A percentile compares a stretch with the other conserved stretches of the same genome.
Conservation (phyloP, 164 flowering plant species). For the Vitis cinerea region DNA sequence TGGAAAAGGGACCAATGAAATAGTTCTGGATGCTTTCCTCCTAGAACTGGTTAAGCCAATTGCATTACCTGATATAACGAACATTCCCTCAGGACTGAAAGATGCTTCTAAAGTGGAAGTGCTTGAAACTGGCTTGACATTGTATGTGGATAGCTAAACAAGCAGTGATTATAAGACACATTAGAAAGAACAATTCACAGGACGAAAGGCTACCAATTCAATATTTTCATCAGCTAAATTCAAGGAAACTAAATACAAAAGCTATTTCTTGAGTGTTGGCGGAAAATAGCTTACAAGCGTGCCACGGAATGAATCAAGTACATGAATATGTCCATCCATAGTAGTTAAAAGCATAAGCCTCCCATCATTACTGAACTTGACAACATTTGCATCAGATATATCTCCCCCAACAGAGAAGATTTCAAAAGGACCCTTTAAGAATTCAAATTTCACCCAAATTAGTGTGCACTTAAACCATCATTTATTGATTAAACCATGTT, state of each 20-base stretch:
- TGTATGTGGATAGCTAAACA: constrained; percentile 67
- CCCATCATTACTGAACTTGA: constrained; percentile 96
- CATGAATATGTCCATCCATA: constrained; percentile 77
- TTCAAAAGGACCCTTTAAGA: constrained; percentile 88
- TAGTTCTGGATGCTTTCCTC: too few species aligned
- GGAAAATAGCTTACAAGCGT: constrained; percentile 62
- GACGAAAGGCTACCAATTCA: not conserved
- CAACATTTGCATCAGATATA: constrained; percentile 85
- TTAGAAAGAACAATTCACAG: not conserved
- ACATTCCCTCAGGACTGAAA: constrained; percentile 97
- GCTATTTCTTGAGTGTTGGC: not conserved
- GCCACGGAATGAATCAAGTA: constrained; percentile 93
- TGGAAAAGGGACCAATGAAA: not conserved
- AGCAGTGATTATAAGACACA: constrained; percentile 11
- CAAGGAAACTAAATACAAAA: not conserved
- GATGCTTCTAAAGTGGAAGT: constrained; percentile 90
- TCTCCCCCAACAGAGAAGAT: constrained; percentile 91
- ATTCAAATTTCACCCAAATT: constrained; percentile 7
- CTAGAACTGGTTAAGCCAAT: not conserved
- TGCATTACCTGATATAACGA: constrained; percentile 80
- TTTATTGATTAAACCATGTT: not conserved
- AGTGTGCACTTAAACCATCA: constrained; percentile 5
- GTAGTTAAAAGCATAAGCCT: constrained; percentile 91
- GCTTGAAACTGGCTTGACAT: constrained; percentile 80
- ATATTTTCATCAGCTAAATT: not conserved